A percentile compares a stretch with the other conserved stretches of the same genome.
These are phyloP conservation scores for Taxillus chinensis DNA, from an alignment of 164 flowering plant species.

Conservation along the genomic window DNA sequence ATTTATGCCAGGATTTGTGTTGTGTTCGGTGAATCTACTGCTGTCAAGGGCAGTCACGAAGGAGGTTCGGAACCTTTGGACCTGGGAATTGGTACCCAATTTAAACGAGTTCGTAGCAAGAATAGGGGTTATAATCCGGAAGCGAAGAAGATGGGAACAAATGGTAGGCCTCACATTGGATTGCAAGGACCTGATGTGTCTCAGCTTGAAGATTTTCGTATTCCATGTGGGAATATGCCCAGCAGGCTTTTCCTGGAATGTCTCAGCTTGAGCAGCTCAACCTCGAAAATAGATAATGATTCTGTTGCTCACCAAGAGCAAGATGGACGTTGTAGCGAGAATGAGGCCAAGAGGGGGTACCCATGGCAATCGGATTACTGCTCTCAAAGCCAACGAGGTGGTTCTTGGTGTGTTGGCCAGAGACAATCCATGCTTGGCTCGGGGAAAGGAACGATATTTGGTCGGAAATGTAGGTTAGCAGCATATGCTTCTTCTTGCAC, in stretches of 20 bases:
- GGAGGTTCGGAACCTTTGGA: slow-evolving; percentile 15
- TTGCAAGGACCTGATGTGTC: slow-evolving; percentile 25
- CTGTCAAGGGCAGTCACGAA: slow-evolving; percentile 11
- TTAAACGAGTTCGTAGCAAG: too few relatives aligned
- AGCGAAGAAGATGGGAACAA: too few relatives aligned
- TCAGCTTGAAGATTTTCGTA: slow-evolving; percentile 37
- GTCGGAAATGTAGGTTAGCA: slow-evolving; percentile 42
- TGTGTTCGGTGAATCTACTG: slow-evolving; percentile 48
- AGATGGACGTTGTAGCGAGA: slow-evolving; percentile 22
- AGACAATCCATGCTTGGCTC: slow-evolving; percentile 19
- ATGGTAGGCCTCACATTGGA: slow-evolving; percentile 21
- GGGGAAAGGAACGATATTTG: slow-evolving; percentile 20
- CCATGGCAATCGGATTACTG: slow-evolving; percentile 22
- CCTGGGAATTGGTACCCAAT: slow-evolving; percentile 15
- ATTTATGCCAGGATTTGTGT: slow-evolving; percentile 51
- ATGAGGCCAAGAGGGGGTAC: slow-evolving; percentile 28
- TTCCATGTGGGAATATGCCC: slow-evolving; percentile 72
- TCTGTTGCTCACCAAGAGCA: slow-evolving; percentile 23
- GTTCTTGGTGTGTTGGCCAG: slow-evolving; percentile 20
- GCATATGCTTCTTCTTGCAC: slow-evolving; percentile 52
- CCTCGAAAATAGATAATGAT: slow-evolving; percentile 37
- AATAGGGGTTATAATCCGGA: too few relatives aligned
- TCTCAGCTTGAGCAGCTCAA: slow-evolving; percentile 69
- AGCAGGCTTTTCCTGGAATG: slow-evolving; percentile 78
- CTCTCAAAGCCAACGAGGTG: slow-evolving; percentile 10